These are phyloP conservation scores for Vitis rupestris DNA, from an alignment of 164 flowering plant species.

Conservation along the genomic window DNA sequence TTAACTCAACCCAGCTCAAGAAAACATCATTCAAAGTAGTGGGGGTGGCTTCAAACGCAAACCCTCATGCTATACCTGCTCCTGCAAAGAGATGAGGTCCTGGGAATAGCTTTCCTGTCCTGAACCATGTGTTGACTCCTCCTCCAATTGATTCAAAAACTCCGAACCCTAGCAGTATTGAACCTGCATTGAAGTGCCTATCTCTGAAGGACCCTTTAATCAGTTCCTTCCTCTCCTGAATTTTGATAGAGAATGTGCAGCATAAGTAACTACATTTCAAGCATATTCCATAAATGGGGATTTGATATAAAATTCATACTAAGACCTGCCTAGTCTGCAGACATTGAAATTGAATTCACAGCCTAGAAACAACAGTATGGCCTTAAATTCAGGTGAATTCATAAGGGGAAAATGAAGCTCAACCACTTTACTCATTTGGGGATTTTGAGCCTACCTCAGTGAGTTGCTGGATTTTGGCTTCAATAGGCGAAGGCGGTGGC, in stretches of 20 bases:
- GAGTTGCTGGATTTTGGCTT: constrained; percentile 68
- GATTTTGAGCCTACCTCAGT: constrained; percentile 52
- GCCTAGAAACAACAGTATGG: too few species aligned
- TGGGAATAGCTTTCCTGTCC: constrained; percentile 92
- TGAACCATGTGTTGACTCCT: constrained; percentile 74
- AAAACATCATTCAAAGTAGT: not conserved
- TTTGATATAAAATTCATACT: not conserved
- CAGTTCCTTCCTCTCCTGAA: constrained; percentile 85
- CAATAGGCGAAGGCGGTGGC: constrained; percentile 54
- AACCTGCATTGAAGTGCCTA: constrained; percentile 89
- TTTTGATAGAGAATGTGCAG: not conserved
- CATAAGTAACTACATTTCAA: not conserved
- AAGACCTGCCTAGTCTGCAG: too few species aligned
- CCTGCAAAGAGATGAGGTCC: constrained; percentile 97
- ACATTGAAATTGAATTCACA: too few species aligned
- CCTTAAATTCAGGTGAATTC: not conserved
- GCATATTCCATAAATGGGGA: not conserved
- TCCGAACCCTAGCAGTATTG: constrained; percentile 76
- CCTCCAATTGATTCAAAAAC: constrained; percentile 80
- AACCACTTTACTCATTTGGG: too few species aligned
- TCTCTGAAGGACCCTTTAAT: constrained; percentile 83
- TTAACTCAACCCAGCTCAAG: not conserved
- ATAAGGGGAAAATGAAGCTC: too few species aligned
- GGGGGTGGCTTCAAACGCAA: not conserved
- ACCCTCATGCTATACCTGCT: constrained; percentile 49